Base-by-base conservation (phyloP, 2,329 filamentous ascomycete genomes). In the Elsinoe necatrix region DNA sequence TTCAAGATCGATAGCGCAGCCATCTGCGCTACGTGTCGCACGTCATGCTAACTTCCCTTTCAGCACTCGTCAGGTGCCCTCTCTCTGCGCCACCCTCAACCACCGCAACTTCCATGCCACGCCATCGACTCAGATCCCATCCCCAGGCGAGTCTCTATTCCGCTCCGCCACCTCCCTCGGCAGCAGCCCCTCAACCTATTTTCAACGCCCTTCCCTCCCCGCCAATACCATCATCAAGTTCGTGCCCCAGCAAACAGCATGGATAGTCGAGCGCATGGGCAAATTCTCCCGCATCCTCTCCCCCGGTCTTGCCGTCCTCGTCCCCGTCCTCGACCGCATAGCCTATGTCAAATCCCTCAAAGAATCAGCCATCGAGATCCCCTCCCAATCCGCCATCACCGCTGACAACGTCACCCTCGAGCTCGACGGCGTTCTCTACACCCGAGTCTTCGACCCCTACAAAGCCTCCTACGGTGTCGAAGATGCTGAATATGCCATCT, bases 241-340 rank as follows among this genome's bases (percentile, higher is more conserved):
- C 73, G 93, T 98, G 41, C 93, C 93, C n/a, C 93, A 98, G 74
- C 93, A 98, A 77, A 97, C 92, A 65, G 93, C 93, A 71, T 98
- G 93, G 93, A 92, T 98, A 59, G 93, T 98, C 57, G 93, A 98
- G 81, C 91, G 93, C 68, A 98, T 98, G 93, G 93, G 93, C 66
- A 93, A 91, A 73, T 98, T 95, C 77, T 86, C 89, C 74, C 82
- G 91, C 59, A 96, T 98, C 67, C 77, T 98, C 52, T 83, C 96
- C 66, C 93, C 93, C 2, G 93, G 93, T 57, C 78, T 98, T 60
- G 91, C 93, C 20, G 80, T 98, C 61, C 75, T 98, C 63, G 79
- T 93, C 56, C 93, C 93, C 1, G 87, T 97, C 63, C 76, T 98
- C 71, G 93, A 98, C 73, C 86, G 90, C 60, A 97, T 98, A 71